Percentiles rank a stretch among this genome's conserved stretches.
Evolutionary conservation across 441 rosid genomes (phyloP).

Genomic region (Metrosideros polymorpha): DNA sequence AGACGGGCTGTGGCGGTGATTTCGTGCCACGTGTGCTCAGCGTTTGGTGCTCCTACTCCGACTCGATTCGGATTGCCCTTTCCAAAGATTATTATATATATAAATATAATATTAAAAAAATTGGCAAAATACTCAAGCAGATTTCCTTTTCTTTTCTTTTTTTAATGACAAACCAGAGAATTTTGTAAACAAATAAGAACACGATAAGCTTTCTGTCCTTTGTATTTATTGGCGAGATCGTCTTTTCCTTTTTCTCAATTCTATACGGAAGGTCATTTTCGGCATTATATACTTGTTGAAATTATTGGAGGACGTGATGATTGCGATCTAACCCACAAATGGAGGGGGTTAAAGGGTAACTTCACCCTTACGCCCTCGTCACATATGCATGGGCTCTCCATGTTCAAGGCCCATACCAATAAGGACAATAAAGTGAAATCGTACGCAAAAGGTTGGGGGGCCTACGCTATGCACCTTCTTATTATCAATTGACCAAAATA

Average conservation of each 20-base stretch:
- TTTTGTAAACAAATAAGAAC: background rate
- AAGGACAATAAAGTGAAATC: background rate
- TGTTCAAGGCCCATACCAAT: background rate
- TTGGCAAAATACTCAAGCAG: background rate
- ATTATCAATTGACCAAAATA: background rate
- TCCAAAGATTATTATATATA: background rate
- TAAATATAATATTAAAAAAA: too few species aligned
- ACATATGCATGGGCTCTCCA: background rate
- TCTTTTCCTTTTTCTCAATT: background rate
- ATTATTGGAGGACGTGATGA: too few species aligned
- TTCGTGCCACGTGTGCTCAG: background rate
- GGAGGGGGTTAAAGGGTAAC: background rate
- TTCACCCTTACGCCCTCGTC: background rate
- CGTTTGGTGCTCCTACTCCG: background rate
- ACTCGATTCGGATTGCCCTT: too few species aligned
- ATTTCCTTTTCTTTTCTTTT: background rate
- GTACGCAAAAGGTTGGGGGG: too few species aligned
- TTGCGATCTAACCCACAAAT: too few species aligned
- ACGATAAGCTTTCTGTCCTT: background rate
- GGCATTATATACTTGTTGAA: background rate
- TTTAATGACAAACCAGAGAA: background rate
- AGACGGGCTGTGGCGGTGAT: background rate
- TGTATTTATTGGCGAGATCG: background rate
- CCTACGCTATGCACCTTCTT: too few species aligned
- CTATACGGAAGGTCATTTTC: background rate